Evolutionary conservation across 148 eudicot species (phyloP).

Genomic region (Amaranthus hypochondriacus): DNA sequence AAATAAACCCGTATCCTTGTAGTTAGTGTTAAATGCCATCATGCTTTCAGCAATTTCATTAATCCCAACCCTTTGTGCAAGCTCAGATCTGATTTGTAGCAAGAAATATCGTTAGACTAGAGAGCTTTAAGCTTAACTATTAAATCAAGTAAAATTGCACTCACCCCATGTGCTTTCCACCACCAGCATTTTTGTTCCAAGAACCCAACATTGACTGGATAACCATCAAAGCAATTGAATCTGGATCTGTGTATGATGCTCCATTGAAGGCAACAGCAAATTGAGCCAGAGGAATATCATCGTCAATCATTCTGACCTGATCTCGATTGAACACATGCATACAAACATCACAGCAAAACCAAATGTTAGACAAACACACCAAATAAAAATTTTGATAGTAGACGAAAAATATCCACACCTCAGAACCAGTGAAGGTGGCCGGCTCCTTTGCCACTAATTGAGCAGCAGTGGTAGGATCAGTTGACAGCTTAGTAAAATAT

Average conservation of each 20-base stretch:
- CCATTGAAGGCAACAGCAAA: conserved; percentile 92
- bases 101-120: background rate
- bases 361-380: conserved; percentile 2
- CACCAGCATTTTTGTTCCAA: conserved; percentile 73
- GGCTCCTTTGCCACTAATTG: conserved; percentile 72
- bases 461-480: conserved; percentile 62
- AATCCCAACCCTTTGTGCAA: conserved; percentile 71
- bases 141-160: conserved; percentile 5
- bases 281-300: conserved; percentile 79
- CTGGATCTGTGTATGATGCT: conserved; percentile 95
- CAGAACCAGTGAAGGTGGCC: conserved; percentile 85
- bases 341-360: conserved; percentile 1
- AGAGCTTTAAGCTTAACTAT: background rate
- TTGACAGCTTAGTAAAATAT: conserved; percentile 64
- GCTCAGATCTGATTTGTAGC: conserved; percentile 54
- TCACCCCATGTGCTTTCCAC: conserved; percentile 93
- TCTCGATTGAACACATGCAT: background rate
- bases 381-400: background rate
- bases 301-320: conserved; percentile 83
- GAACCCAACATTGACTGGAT: conserved; percentile 86
- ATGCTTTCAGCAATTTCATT: conserved; percentile 88
- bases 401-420: conserved; percentile 41
- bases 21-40: conserved; percentile 92
- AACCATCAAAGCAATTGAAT: conserved; percentile 92
- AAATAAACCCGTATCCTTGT: conserved; percentile 86